A percentile compares a stretch with the other conserved stretches of the same genome.
These are phyloP conservation scores for Oryza australiensis DNA, from an alignment of 176 grass and related monocot species.

Conservation along the genomic window DNA sequence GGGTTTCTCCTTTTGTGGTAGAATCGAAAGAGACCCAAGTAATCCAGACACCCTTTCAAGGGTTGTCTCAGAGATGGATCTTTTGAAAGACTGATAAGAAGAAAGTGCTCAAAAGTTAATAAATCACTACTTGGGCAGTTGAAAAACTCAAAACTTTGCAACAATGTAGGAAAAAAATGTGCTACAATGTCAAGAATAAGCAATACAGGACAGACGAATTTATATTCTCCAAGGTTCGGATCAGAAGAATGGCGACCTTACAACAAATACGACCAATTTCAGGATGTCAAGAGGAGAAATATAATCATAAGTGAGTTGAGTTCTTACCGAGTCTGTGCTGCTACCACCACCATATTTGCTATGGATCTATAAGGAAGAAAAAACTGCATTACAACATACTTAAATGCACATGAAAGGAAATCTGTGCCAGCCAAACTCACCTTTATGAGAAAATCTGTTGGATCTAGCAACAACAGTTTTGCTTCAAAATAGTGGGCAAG, in stretches of 20 bases:
- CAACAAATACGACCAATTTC: background rate
- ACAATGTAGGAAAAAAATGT: background rate
- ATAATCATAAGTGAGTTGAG: background rate
- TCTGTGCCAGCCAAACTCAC: slow-evolving; percentile 36
- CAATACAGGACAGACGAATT: background rate
- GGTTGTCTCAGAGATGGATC: slow-evolving; percentile 75
- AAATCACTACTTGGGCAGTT: background rate
- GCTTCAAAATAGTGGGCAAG: slow-evolving; percentile 87
- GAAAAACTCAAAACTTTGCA: background rate
- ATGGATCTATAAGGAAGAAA: slow-evolving; percentile 57
- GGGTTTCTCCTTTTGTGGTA: slow-evolving; percentile 65
- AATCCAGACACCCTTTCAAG: slow-evolving; percentile 71
- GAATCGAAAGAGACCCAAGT: slow-evolving; percentile 65
- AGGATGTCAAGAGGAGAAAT: slow-evolving; percentile 3
- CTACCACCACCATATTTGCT: slow-evolving; percentile 69
- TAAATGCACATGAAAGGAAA: background rate
- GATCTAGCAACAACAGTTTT: slow-evolving; percentile 84
- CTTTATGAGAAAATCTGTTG: slow-evolving; percentile 87
- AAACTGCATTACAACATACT: background rate
- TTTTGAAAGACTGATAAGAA: slow-evolving; percentile 58
- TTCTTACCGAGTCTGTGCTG: slow-evolving; percentile 52
- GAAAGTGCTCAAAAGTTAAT: slow-evolving; percentile 25
- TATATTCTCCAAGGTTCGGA: background rate
- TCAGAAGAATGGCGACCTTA: background rate
- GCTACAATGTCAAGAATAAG: background rate